Evolutionary conservation across 169 alveolate species (phyloP).

Genomic region (Plasmodium chabaudi): DNA sequence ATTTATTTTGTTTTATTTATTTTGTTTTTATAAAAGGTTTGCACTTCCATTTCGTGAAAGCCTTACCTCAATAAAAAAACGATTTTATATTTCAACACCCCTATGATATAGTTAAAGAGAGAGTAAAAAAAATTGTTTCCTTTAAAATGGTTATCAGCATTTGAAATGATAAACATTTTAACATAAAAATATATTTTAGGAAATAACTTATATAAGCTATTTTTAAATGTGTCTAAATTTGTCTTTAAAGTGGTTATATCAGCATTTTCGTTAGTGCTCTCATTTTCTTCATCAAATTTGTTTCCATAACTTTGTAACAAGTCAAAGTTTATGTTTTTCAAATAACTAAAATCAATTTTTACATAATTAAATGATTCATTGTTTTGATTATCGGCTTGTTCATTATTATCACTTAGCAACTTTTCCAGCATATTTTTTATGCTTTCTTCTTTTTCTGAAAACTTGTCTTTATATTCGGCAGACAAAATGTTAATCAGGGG

Average conservation of each 20-base stretch:
- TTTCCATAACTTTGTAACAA: conserved; percentile 20
- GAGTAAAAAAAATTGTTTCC: conserved; percentile 37
- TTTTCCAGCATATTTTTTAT: conserved; percentile 28
- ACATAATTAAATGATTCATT: background rate
- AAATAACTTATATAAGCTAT: conserved; percentile 23
- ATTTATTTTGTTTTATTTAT: too few species aligned
- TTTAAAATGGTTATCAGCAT: conserved; percentile 27
- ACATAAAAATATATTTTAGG: conserved; percentile 72
- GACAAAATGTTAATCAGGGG: conserved; percentile 65
- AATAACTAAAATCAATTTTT: conserved; percentile 13
- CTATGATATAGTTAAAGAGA: conserved; percentile 47
- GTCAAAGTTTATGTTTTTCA: conserved; percentile 22
- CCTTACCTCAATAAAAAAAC: conserved; percentile 42
- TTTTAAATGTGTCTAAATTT: conserved; percentile 37
- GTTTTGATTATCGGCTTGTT: background rate
- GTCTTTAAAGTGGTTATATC: conserved; percentile 13
- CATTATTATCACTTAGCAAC: conserved; percentile 20
- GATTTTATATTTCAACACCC: conserved; percentile 50
- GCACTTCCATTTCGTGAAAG: too few species aligned
- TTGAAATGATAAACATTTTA: conserved; percentile 59
- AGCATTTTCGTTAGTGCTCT: conserved; percentile 11
- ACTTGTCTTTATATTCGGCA: conserved; percentile 36
- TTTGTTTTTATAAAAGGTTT: too few species aligned
- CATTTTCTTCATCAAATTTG: background rate
- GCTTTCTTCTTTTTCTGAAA: conserved; percentile 33